Evolutionary conservation across 1,284 basidiomycete species (phyloP).

Genomic region (Cystobasidiaceae sp.): DNA sequence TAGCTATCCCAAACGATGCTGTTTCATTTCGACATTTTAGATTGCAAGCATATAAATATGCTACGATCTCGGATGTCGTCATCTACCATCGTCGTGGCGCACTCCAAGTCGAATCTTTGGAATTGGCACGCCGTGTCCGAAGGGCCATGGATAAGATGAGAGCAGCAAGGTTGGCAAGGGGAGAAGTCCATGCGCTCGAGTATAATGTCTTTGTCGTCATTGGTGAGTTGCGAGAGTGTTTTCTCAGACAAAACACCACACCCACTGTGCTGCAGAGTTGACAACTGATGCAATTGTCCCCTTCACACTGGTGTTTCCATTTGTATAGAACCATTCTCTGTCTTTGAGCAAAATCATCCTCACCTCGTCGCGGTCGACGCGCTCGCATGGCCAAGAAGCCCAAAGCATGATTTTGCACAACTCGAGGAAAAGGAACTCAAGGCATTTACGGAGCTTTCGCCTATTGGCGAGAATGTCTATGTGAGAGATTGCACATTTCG

Average conservation of each 20-base stretch:
- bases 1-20: slow-evolving; percentile 6
- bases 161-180: slow-evolving; percentile 44
- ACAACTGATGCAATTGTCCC: no score
- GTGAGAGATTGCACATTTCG: no score
- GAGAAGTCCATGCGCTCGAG: slow-evolving; percentile 51
- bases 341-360: slow-evolving; percentile 52
- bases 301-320: no score
- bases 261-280: no score
- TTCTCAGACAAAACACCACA: accelerated
- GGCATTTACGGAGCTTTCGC: slow-evolving; percentile 73
- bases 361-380: slow-evolving; percentile 54
- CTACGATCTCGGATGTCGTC: slow-evolving; percentile 80
- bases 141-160: slow-evolving; percentile 56
- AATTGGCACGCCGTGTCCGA: slow-evolving; percentile 57
- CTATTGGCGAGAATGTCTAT: slow-evolving; percentile 62
- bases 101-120: slow-evolving; percentile 44
- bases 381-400: slow-evolving; percentile 48
- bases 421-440: slow-evolving; percentile 82
- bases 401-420: slow-evolving; percentile 52
- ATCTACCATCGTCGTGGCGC: slow-evolving; percentile 68
- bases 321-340: slow-evolving; percentile 53
- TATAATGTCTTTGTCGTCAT: slow-evolving; percentile 86
- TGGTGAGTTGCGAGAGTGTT: slow-evolving; percentile 50
- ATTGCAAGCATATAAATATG: slow-evolving; percentile 63
- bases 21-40: slow-evolving; percentile 42